Base-by-base conservation (phyloP, 2,329 filamentous ascomycete species). In the Fusarium piperis region DNA sequence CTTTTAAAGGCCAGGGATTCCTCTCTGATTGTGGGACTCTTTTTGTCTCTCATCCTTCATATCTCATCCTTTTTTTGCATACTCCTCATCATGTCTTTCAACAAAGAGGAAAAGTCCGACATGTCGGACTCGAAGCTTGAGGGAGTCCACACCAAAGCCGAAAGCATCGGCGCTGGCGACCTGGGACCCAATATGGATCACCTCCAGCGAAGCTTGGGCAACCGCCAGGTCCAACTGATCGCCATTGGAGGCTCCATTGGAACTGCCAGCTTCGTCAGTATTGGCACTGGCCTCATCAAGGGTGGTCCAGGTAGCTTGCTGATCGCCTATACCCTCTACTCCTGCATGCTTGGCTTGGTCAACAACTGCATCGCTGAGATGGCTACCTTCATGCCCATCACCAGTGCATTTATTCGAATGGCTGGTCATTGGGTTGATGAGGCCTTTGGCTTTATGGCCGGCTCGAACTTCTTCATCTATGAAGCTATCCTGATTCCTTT, bases 401-500 rank as follows among this genome's bases (percentile, higher is more conserved):
- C 66, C 12, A 61, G 66, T 58, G 66, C 66, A 10, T 68, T 68
- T 38, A 68, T 68, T 32, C 59, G 66, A 35, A 68, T 68, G 66
- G 66, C 63, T 1, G 66, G 66, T 16, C 66, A 68, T 15, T 68
- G 66, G 66, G 66, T 69, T 11, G 66, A 69, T 28, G 66, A 69
- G 48, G 63, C 66, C 2, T 69, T 69, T 58, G 66, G 66, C 32
- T 69, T 69, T 16, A 69, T 69, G 66, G 66, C 66, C 4, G 66
- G 66, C 1, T 69, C 64, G 66, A 69, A 69, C 59, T 69, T 69
- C 36, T 69, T 69, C 41, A 51, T 69, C 35, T 68, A 68, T 16
- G 66, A 68, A 26, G 66, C 66, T 16, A 33, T 68, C 18, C 55
- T 68, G 6, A 68, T 68, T 44, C 66, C 66, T 1, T 68, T 68